Percentiles rank a stretch among this genome's conserved stretches.
phyloP scores from a whole-genome alignment of 2,329 filamentous ascomycete species.

The Colletotrichum camelliae region DNA sequence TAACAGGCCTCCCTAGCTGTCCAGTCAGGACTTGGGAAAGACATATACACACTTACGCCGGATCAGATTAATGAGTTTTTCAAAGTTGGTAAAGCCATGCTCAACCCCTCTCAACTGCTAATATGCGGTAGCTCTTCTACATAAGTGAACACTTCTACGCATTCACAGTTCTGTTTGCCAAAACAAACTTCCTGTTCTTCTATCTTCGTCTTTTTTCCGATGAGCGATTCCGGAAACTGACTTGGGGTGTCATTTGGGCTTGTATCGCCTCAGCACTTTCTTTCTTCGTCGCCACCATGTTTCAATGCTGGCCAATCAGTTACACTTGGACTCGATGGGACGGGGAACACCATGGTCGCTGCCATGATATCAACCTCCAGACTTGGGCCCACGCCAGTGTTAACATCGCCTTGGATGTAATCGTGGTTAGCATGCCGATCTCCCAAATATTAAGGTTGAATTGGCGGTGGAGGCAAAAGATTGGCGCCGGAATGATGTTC shows the following conservation, averaged over 20 bases:
- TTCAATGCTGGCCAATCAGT: slow-evolving; percentile 52
- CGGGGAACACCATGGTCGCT: slow-evolving; percentile 46
- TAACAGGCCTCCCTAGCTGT: not conserved
- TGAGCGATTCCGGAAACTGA: slow-evolving; percentile 33
- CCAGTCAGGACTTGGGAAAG: slow-evolving; percentile 45
- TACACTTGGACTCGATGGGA: slow-evolving; percentile 59
- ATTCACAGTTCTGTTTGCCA: slow-evolving; percentile 42
- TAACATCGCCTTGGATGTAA: slow-evolving; percentile 52
- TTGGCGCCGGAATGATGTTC: slow-evolving; percentile 50
- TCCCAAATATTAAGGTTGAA: slow-evolving; percentile 42
- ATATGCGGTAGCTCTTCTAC: slow-evolving; percentile 36
- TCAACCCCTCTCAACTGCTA: not conserved
- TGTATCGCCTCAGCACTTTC: slow-evolving; percentile 37
- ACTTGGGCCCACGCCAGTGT: slow-evolving; percentile 52
- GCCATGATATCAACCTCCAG: slow-evolving; percentile 49
- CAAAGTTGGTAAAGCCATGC: not conserved
- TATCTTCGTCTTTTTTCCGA: slow-evolving; percentile 56
- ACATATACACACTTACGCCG: slow-evolving; percentile 49
- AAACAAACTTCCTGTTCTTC: slow-evolving; percentile 54
- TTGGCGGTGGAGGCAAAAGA: slow-evolving; percentile 47
- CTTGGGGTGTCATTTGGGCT: slow-evolving; percentile 43
- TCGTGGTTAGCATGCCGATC: slow-evolving; percentile 52
- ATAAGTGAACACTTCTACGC: slow-evolving; percentile 46
- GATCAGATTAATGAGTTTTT: slow-evolving; percentile 44
- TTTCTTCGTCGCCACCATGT: slow-evolving; percentile 44